phyloP scores from a whole-genome alignment of 2,329 filamentous ascomycete genomes.

The Helminthosporium solani region DNA sequence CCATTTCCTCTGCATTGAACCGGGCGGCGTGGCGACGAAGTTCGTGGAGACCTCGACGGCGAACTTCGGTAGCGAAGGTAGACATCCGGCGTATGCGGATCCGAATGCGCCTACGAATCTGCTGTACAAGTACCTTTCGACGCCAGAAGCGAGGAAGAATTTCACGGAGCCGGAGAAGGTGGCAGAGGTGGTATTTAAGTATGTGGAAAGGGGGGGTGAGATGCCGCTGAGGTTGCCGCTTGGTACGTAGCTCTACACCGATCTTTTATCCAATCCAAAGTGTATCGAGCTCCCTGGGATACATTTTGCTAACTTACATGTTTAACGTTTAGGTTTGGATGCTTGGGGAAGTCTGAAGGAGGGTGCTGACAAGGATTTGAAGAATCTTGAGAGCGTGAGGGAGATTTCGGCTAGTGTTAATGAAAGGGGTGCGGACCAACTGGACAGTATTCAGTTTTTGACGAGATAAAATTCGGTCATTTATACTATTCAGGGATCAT shows the following conservation, averaged over 20 bases:
- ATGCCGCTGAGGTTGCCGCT: slow-evolving; percentile 49
- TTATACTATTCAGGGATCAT: no score
- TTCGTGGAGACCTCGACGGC: slow-evolving; percentile 44
- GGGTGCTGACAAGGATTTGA: slow-evolving; percentile 33
- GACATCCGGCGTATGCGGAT: slow-evolving; percentile 19
- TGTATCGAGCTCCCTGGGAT: no score
- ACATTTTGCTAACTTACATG: no score
- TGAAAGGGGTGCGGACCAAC: slow-evolving; percentile 25
- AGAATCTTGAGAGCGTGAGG: slow-evolving; percentile 38
- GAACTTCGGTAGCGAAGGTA: slow-evolving; percentile 12
- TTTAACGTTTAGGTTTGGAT: no score
- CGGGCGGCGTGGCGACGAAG: slow-evolving; percentile 40
- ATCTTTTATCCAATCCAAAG: no score
- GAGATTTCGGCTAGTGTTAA: slow-evolving; percentile 31
- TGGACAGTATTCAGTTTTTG: slow-evolving; percentile 22
- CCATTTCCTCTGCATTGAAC: slow-evolving; percentile 48
- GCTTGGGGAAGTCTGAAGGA: slow-evolving; percentile 4
- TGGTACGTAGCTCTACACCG: no score
- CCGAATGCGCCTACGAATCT: slow-evolving; percentile 22
- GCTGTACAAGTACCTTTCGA: slow-evolving; percentile 31
- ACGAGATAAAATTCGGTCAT: background rate
- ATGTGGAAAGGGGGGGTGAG: slow-evolving; percentile 33
- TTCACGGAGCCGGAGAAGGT: slow-evolving; percentile 41
- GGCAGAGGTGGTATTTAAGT: slow-evolving; percentile 40
- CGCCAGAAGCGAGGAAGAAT: slow-evolving; percentile 21